Evolutionary conservation across 2,329 filamentous ascomycete species (phyloP).

Genomic region (Pseudogymnoascus sp.): DNA sequence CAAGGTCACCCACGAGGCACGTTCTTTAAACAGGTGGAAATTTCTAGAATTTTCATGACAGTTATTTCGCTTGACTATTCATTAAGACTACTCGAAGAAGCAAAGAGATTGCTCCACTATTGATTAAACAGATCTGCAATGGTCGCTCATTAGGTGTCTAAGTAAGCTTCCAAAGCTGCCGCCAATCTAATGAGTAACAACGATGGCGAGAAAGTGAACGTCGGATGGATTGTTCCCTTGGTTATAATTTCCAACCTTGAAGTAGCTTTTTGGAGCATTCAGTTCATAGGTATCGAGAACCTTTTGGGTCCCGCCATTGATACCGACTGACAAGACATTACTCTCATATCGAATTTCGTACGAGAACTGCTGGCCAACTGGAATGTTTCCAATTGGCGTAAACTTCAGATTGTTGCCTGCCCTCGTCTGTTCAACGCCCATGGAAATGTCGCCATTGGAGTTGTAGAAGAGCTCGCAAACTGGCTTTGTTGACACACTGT

Average conservation of each 20-base stretch:
- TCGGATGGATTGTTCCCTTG: conserved; percentile 26
- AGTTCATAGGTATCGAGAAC: conserved; percentile 26
- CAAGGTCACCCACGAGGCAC: not conserved
- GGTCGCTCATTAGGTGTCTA: not conserved
- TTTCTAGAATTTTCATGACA: not conserved
- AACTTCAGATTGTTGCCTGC: conserved; percentile 28
- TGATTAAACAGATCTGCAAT: not conserved
- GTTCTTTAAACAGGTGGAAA: not conserved
- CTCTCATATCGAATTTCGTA: conserved; percentile 34
- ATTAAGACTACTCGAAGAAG: not conserved
- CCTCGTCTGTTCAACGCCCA: conserved; percentile 34
- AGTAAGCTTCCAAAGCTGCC: no score
- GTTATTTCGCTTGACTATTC: not conserved
- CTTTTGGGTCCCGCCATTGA: conserved; percentile 26
- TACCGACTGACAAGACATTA: conserved; percentile 27
- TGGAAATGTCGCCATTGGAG: conserved; percentile 28
- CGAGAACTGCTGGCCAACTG: conserved; percentile 29
- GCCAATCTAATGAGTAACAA: not conserved
- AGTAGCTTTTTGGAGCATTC: conserved; percentile 30
- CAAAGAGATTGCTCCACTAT: not conserved
- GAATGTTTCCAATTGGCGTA: conserved; percentile 29
- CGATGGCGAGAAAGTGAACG: conserved; percentile 16
- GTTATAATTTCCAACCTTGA: conserved; percentile 35
- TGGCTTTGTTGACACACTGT: conserved; percentile 32
- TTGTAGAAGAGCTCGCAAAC: conserved; percentile 36